Base-by-base conservation (phyloP, 306 rosid species). In the Cyamopsis tetragonoloba region DNA sequence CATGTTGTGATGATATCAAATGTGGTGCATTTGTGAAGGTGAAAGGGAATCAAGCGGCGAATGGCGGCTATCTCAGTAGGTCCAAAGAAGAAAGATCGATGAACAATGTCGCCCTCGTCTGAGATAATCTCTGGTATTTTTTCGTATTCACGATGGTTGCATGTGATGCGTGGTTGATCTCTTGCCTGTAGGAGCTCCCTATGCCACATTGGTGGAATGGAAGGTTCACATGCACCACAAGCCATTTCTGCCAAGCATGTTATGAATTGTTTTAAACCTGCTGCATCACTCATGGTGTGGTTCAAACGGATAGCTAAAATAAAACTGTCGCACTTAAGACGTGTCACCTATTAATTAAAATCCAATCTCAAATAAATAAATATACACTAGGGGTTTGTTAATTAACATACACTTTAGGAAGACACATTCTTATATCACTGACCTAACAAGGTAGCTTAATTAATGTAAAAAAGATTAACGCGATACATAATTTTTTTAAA, bases 321-420 rank as follows among this genome's bases (percentile, higher is more conserved):
- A 22, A 77, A 77, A 24, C 81, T 72, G 7, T 76, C 81, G 2
- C 76, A 77, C 19, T 22, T 54, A 8, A 77, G 54, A 2, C 76
- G 72, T 5, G 81, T 77, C 0, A 77, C 76, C 76, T 76, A 70
- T 18, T 7, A 24, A 39, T 22, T 26, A 17, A 17, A 7, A 5
- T 14, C 6, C 9, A 17, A 15, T 18, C 2, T 15, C 0, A 12
- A 23, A 1, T 4, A 28, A 1, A 30, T 5, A 50, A 3, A 23
- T 43, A 2, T 31, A 2, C 35, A 4, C n/a, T n/a, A n/a, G n/a
- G n/a, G n/a, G n/a, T n/a, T n/a, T n/a, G n/a, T n/a, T n/a, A n/a
- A n/a, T n/a, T n/a, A n/a, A n/a, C n/a, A n/a, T n/a, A n/a, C n/a
- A n/a, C n/a, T n/a, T n/a, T n/a, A n/a, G n/a, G n/a, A n/a, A n/a